Evolutionary conservation across 176 grass and related monocot genomes (phyloP), one percentile per base, ranked within the genome.

Genomic region (Tuctoria greenei): DNA sequence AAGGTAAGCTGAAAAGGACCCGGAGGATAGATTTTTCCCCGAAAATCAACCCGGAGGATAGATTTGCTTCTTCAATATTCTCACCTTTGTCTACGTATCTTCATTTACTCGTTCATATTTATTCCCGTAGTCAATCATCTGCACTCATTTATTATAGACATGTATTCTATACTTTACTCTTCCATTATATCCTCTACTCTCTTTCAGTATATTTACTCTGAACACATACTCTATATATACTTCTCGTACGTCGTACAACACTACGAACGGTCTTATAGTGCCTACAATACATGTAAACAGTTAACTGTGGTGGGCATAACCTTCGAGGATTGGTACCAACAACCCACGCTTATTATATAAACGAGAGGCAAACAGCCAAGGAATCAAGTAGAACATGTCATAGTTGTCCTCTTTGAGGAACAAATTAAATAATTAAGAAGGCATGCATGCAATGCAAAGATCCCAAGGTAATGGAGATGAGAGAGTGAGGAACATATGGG

Each of bases 361-460:
- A 84, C 24, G 76, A 41, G 31, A 31, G 65, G 71, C 81, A 76
- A 47, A 18, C 65, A 66, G n/a, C 76, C 7, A 80, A 71, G 70
- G 81, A 84, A 84, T 84, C 71, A 76, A 66, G 86, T 76, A 77
- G 70, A 55, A 46, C 44, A 79, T 81, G 40, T 14, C 64, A 76
- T 76, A 64, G 55, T 61, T 71, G 26, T 61, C 34, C 47, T 64
- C 76, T 76, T 80, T 71, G 64, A 75, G 76, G 71, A 86, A 74
- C 64, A 63, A 74, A 85, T 59, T 66, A 31, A 31, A n/a, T n/a
- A n/a, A n/a, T n/a, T 31, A 90, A 81, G 51, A 87, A 85, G 55
- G 73, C 79, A 90, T 78, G 80, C 88, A 90, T 74, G 82, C 79
- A 86, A 90, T 74, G 82, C 79, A 86, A 90, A 79, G 86, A 93